These are phyloP conservation scores for Closterium sp. DNA, from an alignment of 139 green algal genomes.

Conservation along the genomic window DNA sequence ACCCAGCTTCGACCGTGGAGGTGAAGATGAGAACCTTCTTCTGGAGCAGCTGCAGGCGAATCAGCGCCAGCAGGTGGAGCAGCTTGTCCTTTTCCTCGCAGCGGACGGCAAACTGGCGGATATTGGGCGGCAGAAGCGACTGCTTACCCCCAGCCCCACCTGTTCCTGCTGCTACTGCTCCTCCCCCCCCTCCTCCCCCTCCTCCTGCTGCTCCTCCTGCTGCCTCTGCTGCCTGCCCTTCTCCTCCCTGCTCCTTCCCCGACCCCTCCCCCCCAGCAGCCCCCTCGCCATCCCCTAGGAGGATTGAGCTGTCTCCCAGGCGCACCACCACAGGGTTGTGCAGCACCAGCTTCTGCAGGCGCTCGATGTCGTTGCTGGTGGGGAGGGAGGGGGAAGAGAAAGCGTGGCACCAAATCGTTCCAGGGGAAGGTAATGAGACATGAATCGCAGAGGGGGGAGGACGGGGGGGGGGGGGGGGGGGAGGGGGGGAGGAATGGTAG, in stretches of 20 bases:
- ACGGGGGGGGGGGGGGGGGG: not conserved
- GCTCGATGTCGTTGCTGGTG: constrained; percentile 36
- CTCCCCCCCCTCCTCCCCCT: constrained; percentile 33
- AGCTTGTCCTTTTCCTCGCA: constrained; percentile 49
- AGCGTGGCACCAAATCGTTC: not conserved
- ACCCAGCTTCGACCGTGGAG: constrained; percentile 77
- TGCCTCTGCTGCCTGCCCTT: not conserved
- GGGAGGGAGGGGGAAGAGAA: not conserved
- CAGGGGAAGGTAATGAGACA: not conserved
- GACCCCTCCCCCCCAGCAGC: not conserved
- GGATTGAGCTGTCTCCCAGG: constrained; percentile 48
- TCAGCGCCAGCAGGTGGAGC: constrained; percentile 66
- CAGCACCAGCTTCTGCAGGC: constrained; percentile 75
- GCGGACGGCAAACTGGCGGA: constrained; percentile 34
- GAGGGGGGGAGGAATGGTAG: not conserved
- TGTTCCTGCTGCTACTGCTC: constrained; percentile 5
- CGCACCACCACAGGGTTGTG: constrained; percentile 84
- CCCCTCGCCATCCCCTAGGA: not conserved
- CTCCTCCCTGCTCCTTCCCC: no score
- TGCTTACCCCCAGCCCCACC: constrained; percentile 9
- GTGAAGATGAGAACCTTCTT: constrained; percentile 89
- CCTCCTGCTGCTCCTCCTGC: not conserved
- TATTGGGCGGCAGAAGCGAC: not conserved
- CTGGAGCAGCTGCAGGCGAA: constrained; percentile 74
- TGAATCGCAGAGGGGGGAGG: not conserved